A percentile compares a stretch with the other conserved stretches of the same genome.
phyloP scores from a whole-genome alignment of 2,329 filamentous ascomycete species.

The Microascus cirrosus region DNA sequence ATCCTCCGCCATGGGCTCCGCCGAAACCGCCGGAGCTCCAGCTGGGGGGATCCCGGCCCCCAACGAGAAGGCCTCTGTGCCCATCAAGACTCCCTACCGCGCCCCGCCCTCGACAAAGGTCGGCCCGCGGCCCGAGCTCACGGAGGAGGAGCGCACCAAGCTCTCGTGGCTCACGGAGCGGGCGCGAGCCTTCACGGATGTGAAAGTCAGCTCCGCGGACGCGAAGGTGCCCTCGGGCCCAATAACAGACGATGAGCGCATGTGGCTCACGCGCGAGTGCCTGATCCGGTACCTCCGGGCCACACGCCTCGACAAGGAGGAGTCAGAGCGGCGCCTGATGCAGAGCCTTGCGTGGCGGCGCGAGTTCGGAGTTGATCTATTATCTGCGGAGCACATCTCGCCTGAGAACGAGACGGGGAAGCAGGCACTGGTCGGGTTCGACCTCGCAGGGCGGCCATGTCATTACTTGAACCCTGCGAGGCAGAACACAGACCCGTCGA shows the following conservation, averaged over 20 bases:
- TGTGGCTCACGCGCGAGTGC: conserved; percentile 89
- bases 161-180: conserved; percentile 66
- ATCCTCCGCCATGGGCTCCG: background rate
- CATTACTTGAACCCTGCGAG: conserved; percentile 81
- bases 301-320: conserved; percentile 74
- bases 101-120: background rate
- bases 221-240: conserved; percentile 41
- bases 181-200: conserved; percentile 59
- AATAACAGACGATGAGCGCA: conserved; percentile 66
- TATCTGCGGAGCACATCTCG: conserved; percentile 79
- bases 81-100: background rate
- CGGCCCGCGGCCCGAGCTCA: conserved; percentile 44
- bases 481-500: conserved; percentile 83
- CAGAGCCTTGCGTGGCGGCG: conserved; percentile 79
- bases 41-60: conserved; percentile 5
- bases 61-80: too few relatives aligned
- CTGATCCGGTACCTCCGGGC: conserved; percentile 87
- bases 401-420: conserved; percentile 96
- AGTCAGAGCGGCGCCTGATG: conserved; percentile 69
- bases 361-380: conserved; percentile 72
- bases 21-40: background rate
- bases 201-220: conserved; percentile 39
- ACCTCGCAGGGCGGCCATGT: conserved; percentile 76
- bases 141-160: conserved; percentile 67
- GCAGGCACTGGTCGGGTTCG: conserved; percentile 80